Conservation (phyloP, 2,329 filamentous ascomycete genomes). For the Alternaria sp. region DNA sequence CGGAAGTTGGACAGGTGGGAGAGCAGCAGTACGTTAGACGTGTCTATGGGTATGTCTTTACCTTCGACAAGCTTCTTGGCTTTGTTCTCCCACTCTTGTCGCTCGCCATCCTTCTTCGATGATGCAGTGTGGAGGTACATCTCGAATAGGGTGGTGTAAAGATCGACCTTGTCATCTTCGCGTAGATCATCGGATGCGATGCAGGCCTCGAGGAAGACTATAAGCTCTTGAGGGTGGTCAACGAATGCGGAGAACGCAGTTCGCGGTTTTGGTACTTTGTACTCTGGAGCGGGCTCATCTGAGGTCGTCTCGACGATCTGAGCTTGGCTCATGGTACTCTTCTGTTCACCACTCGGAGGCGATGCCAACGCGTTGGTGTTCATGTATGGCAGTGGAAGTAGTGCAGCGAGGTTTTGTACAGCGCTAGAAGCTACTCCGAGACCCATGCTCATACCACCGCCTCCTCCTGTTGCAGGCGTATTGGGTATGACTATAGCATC, state of each 20-base stretch:
- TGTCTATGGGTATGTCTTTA: conserved; percentile 82
- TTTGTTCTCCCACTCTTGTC: conserved; percentile 85
- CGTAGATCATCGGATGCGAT: conserved; percentile 74
- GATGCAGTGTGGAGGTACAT: conserved; percentile 95
- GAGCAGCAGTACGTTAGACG: conserved; percentile 89
- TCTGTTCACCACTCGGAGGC: conserved; percentile 59
- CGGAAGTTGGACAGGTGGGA: conserved; percentile 91
- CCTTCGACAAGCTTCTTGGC: conserved; percentile 87
- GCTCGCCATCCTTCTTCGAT: conserved; percentile 71
- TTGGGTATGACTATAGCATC: conserved; percentile 62
- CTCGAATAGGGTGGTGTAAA: conserved; percentile 95
- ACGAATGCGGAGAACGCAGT: conserved; percentile 97
- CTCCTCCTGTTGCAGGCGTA: conserved; percentile 53
- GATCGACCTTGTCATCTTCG: conserved; percentile 77
- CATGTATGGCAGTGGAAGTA: conserved; percentile 87
- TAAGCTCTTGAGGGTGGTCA: conserved; percentile 90
- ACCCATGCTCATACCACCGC: conserved; percentile 48
- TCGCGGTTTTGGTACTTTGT: conserved; percentile 80
- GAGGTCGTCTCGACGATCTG: conserved; percentile 60
- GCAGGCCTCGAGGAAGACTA: conserved; percentile 89
- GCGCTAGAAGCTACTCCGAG: conserved; percentile 68
- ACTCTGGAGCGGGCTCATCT: conserved; percentile 63
- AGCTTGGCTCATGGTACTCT: conserved; percentile 61
- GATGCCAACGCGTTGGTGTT: conserved; percentile 66
- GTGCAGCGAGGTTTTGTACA: conserved; percentile 82